These are phyloP conservation scores for Obba rivulosa DNA, from an alignment of 768 basidiomycete species.

Conservation along the genomic window DNA sequence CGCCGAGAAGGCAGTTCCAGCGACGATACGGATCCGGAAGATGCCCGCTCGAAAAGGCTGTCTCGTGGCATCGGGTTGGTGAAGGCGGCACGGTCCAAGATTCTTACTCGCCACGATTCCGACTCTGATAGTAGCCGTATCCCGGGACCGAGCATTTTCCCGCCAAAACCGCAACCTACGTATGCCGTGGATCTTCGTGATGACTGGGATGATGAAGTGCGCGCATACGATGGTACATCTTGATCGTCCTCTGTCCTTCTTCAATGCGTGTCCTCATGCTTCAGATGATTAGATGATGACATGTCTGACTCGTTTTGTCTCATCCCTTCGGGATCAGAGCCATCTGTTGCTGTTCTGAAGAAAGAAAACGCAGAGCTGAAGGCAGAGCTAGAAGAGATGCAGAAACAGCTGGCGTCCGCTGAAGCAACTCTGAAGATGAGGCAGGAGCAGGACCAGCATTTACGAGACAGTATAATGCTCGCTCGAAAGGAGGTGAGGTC, in stretches of 20 bases:
- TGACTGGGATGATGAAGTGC: slow-evolving; percentile 57
- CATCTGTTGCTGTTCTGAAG: slow-evolving; percentile 43
- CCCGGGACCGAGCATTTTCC: slow-evolving; percentile 19
- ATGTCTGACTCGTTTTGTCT: slow-evolving; percentile 79
- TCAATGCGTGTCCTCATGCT: background rate
- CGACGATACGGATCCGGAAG: slow-evolving; percentile 67
- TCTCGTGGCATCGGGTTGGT: slow-evolving; percentile 37
- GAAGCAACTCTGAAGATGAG: slow-evolving; percentile 63
- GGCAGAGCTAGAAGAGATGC: slow-evolving; percentile 51
- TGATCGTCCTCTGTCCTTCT: background rate
- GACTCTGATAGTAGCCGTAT: slow-evolving; percentile 15
- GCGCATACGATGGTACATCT: slow-evolving; percentile 56
- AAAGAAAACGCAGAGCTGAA: slow-evolving; percentile 66
- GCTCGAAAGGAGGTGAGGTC: slow-evolving; percentile 55
- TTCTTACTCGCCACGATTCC: slow-evolving; percentile 24
- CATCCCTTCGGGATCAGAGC: slow-evolving; percentile 58
- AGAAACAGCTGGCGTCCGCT: slow-evolving; percentile 52
- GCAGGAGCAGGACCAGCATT: slow-evolving; percentile 72
- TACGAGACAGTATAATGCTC: slow-evolving; percentile 77
- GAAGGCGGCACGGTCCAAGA: slow-evolving; percentile 21
- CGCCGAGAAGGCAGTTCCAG: slow-evolving; percentile 49
- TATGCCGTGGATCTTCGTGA: slow-evolving; percentile 25
- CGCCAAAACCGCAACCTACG: slow-evolving; percentile 19
- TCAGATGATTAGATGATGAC: slow-evolving; percentile 43
- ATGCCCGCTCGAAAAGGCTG: slow-evolving; percentile 53